Percentiles rank a stretch among this genome's conserved stretches.
phyloP scores from a whole-genome alignment of 2,329 filamentous ascomycete species.

The Apiospora saccharicola region DNA sequence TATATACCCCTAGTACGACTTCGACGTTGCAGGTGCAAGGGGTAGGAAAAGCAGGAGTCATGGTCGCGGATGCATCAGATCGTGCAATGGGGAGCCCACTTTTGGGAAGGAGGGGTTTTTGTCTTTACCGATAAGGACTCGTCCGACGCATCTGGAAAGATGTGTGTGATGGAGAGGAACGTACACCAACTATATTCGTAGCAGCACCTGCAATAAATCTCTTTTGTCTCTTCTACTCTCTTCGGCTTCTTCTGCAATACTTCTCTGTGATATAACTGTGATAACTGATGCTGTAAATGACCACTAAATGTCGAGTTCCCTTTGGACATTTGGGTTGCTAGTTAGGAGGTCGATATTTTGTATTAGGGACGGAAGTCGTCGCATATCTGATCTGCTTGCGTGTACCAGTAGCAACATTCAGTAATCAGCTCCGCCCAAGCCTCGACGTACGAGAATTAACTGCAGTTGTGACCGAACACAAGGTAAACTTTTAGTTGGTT shows the following conservation, averaged over 20 bases:
- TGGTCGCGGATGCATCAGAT: slow-evolving; percentile 2
- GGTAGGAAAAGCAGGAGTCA: not conserved
- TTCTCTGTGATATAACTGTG: not conserved
- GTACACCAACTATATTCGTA: slow-evolving; percentile 25
- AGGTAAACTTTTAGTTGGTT: not conserved
- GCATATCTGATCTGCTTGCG: too few species aligned
- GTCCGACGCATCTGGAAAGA: slow-evolving; percentile 9
- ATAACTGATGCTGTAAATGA: not conserved
- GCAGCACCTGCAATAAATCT: slow-evolving; percentile 18
- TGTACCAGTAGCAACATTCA: not conserved
- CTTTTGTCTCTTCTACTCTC: slow-evolving; percentile 22
- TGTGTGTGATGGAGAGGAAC: slow-evolving; percentile 22
- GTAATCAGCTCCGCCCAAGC: too few species aligned
- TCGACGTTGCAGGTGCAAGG: not conserved
- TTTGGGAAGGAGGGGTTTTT: not conserved
- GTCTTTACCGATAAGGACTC: not conserved
- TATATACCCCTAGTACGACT: slow-evolving; percentile 5
- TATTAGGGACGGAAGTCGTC: too few species aligned
- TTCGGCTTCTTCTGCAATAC: not conserved
- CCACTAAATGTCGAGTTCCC: not conserved
- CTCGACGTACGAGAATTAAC: not conserved
- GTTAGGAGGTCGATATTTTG: too few species aligned
- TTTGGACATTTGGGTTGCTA: too few species aligned
- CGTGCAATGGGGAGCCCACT: slow-evolving; percentile 13
- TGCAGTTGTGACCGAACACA: not conserved